phyloP scores from a whole-genome alignment of 148 eudicot species.

The Nyssa sinensis region DNA sequence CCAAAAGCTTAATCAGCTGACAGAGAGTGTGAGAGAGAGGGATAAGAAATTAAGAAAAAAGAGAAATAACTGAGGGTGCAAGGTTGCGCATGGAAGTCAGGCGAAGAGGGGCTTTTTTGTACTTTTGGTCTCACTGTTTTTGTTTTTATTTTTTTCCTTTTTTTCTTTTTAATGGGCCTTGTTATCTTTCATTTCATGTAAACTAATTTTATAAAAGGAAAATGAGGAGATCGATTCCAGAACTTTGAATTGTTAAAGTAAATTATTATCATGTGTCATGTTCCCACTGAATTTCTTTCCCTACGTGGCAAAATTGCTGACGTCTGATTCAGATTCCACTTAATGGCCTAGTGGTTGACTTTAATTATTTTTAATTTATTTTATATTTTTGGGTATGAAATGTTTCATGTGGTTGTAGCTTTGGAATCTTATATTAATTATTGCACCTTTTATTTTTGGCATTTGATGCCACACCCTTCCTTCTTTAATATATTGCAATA shows the following conservation, averaged over 20 bases:
- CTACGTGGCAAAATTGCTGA: slow-evolving; percentile 8
- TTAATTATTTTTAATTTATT: neutral
- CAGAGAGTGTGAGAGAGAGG: no score
- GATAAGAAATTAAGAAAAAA: neutral
- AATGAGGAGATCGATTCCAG: slow-evolving; percentile 18
- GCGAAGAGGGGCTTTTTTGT: slow-evolving; percentile 17
- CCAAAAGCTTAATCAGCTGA: slow-evolving; percentile 21
- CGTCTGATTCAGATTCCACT: slow-evolving; percentile 26
- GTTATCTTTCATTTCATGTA: slow-evolving; percentile 14
- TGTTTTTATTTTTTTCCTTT: neutral
- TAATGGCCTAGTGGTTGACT: slow-evolving; percentile 4
- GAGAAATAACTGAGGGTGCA: neutral
- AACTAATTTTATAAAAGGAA: slow-evolving; percentile 15
- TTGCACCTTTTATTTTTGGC: no score
- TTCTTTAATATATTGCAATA: no score
- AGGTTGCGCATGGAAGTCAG: neutral
- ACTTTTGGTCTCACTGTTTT: slow-evolving; percentile 10
- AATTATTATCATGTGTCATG: neutral
- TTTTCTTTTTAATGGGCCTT: slow-evolving; percentile 5
- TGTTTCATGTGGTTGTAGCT: no score
- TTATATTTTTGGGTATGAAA: no score
- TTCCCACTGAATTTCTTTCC: neutral
- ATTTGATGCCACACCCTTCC: no score
- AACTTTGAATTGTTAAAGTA: neutral
- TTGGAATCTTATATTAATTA: no score